Evolutionary conservation across 495 filamentous ascomycete species (phyloP).

Genomic region (Parathielavia appendiculata): DNA sequence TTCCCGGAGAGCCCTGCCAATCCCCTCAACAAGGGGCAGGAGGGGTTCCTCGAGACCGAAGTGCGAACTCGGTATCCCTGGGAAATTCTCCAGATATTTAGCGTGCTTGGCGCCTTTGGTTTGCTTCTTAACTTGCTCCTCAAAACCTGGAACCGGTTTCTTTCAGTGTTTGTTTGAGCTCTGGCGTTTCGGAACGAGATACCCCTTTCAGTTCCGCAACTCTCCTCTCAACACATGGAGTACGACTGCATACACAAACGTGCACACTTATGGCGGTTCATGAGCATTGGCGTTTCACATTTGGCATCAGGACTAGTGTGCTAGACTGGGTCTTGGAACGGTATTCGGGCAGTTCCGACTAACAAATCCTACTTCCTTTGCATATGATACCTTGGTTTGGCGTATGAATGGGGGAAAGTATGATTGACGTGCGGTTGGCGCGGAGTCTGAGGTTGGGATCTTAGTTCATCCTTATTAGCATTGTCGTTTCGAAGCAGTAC

Average conservation of each 20-base stretch:
- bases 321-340: not conserved
- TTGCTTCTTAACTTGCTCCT: slow-evolving; percentile 33
- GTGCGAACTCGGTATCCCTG: slow-evolving; percentile 42
- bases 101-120: slow-evolving; percentile 36
- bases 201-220: not conserved
- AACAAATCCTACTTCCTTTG: not conserved
- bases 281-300: not conserved
- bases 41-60: slow-evolving; percentile 44
- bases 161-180: slow-evolving; percentile 6
- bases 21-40: slow-evolving; percentile 31
- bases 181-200: slow-evolving; percentile 12
- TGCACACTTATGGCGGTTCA: not conserved
- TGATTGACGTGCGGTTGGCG: too few relatives aligned
- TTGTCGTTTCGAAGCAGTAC: not conserved
- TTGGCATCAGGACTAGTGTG: not conserved
- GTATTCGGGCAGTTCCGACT: too few relatives aligned
- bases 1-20: slow-evolving; percentile 51
- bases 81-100: slow-evolving; percentile 49
- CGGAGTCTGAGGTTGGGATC: not conserved
- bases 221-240: not conserved
- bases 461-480: not conserved
- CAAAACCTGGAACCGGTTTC: slow-evolving; percentile 23
- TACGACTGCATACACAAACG: not conserved
- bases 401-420: not conserved
- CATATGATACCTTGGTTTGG: slow-evolving; percentile 7